Base-by-base conservation (phyloP, 2,329 filamentous ascomycete genomes). In the Harringtonia aguacate region DNA sequence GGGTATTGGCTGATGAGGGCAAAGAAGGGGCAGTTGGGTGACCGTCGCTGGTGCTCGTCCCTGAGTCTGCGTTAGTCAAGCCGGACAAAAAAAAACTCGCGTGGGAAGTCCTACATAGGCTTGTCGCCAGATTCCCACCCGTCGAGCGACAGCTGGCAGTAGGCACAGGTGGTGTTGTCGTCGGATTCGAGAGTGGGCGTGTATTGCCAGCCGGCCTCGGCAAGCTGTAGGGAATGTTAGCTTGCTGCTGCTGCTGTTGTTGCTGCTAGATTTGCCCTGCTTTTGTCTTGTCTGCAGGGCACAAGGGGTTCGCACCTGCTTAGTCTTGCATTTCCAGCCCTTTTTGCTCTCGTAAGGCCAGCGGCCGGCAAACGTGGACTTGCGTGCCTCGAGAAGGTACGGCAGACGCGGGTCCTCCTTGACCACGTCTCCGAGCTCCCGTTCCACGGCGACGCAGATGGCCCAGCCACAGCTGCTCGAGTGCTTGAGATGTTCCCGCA, bases 41-140 rank as follows among this genome's bases (percentile, higher is more conserved):
- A 83, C 53, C 92, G 79, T 44, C 77, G 80, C 54, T 81, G 79
- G 58, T 98, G 92, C 59, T 98, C 92, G 48, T 94, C 81, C 58
- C 85, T 90, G 46, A 27, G 37, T 7, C 28, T 21, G 39, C 38
- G 47, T 53, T 46, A 52, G 45, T 36, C 29, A n/a, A n/a, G n/a
- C n/a, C n/a, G n/a, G 13, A 29, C 15, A 8, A 27, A 28, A 35
- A 17, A 30, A 6, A 10, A 8, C 10, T 12, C 10, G 14, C 9
- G 4, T 24, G 8, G 15, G n/a, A n/a, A n/a, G 22, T 8, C 83
- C 64, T 61, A 88, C 80, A 84, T 76, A 48, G 92, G 92, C 58
- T 94, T 86, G 60, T 98, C 92, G 47, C 82, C 81, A 2, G 84
- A 82, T 58, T 97, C 92, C 92, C 94, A 98, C 8, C 88, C 88